Evolutionary conservation across 176 grass and related monocot species (phyloP).

Genomic region (Guadua angustifolia): DNA sequence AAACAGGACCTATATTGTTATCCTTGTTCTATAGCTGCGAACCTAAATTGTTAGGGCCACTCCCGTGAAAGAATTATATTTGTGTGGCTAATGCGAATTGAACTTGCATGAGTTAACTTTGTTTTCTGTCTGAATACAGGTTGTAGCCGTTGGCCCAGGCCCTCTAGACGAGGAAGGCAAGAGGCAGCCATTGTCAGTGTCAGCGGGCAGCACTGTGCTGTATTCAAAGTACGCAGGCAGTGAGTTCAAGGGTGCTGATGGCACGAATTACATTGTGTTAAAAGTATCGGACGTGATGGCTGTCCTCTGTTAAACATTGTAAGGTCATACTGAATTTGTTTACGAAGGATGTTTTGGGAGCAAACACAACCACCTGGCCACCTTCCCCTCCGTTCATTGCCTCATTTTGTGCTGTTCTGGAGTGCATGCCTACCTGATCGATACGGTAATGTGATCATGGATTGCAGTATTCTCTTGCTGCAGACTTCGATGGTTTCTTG

Average conservation of each 20-base stretch:
- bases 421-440: no score
- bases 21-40: neutral
- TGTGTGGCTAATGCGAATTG: neutral
- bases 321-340: neutral
- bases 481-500: neutral
- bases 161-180: constrained; percentile 73
- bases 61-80: neutral
- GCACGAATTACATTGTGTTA: constrained; percentile 62
- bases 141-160: constrained; percentile 72
- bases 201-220: constrained; percentile 54
- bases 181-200: constrained; percentile 51
- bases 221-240: constrained; percentile 73
- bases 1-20: no score
- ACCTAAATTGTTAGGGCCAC: neutral
- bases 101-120: neutral
- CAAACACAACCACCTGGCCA: no score
- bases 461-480: neutral
- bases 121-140: constrained; percentile 44
- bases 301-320: constrained; percentile 46
- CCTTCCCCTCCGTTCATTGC: neutral
- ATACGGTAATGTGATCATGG: neutral
- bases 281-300: constrained; percentile 74
- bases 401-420: neutral
- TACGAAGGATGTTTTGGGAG: neutral
- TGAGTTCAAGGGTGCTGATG: constrained; percentile 69